Evolutionary conservation across 331 rosid genomes (phyloP).

Genomic region (Pyrus hybrid): DNA sequence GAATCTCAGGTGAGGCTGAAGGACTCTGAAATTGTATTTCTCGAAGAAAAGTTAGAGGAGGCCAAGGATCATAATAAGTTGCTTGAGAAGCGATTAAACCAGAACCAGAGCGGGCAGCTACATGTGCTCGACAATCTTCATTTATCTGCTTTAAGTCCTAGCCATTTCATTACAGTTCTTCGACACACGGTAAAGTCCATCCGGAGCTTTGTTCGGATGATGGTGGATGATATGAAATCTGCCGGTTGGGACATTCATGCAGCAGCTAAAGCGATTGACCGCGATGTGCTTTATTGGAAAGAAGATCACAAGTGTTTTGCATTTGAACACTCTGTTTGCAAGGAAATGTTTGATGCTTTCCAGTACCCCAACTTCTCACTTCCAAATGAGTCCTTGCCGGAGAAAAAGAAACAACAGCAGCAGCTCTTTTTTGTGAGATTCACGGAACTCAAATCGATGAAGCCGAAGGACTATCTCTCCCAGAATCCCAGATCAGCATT

Average conservation of each 20-base stretch:
- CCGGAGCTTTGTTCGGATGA: conserved; percentile 51
- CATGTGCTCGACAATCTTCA: conserved; percentile 44
- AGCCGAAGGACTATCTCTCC: conserved; percentile 46
- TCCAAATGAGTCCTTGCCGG: conserved; percentile 30
- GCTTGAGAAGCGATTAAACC: conserved; percentile 48
- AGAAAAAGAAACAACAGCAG: conserved; percentile 16
- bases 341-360: conserved; percentile 80
- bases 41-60: conserved; percentile 55
- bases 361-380: conserved; percentile 49
- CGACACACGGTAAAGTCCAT: conserved; percentile 49
- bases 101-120: conserved; percentile 43
- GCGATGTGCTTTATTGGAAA: conserved; percentile 32
- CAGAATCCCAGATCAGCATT: conserved; percentile 54
- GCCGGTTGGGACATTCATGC: conserved; percentile 59
- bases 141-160: conserved; percentile 42
- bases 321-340: conserved; percentile 65
- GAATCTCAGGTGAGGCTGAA: conserved; percentile 65
- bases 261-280: conserved; percentile 55
- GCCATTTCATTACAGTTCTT: conserved; percentile 48
- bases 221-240: conserved; percentile 61
- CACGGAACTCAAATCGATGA: conserved; percentile 55
- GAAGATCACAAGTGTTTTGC: conserved; percentile 70
- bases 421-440: conserved; percentile 48
- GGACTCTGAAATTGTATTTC: conserved; percentile 66
- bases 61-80: conserved; percentile 42